phyloP scores from a whole-genome alignment of 768 basidiomycete species.

The Termitomyces titanicus region DNA sequence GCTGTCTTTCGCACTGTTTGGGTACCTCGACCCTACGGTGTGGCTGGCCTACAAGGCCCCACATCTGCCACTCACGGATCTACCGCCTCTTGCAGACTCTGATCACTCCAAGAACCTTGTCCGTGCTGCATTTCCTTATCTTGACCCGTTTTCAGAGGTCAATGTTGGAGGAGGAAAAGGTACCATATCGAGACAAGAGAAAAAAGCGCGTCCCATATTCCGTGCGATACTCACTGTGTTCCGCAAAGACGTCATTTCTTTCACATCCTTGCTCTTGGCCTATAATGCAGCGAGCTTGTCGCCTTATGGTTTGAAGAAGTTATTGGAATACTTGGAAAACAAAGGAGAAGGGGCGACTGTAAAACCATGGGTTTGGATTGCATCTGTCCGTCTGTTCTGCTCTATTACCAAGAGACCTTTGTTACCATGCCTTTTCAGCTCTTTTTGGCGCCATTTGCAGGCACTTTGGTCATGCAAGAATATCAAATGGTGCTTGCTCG shows the following conservation, averaged over 20 bases:
- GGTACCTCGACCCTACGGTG: conserved; percentile 53
- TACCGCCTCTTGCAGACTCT: conserved; percentile 62
- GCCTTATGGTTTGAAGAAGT: conserved; percentile 35
- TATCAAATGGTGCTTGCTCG: conserved; percentile 34
- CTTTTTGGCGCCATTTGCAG: conserved; percentile 11
- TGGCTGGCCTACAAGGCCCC: conserved; percentile 37
- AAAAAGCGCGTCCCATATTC: conserved; percentile 36
- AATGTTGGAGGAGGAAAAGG: conserved; percentile 20
- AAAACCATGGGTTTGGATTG: conserved; percentile 69
- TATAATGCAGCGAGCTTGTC: conserved; percentile 23
- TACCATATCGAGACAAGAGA: conserved; percentile 30
- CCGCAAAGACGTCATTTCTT: conserved; percentile 23
- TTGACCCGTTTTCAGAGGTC: conserved; percentile 10
- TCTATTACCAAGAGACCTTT: conserved; percentile 43
- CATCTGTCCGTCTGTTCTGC: conserved; percentile 32
- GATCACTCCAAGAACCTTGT: conserved; percentile 33
- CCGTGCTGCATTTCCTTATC: conserved; percentile 18
- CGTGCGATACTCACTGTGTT: conserved; percentile 37
- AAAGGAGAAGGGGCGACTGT: conserved; percentile 41
- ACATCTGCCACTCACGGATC: conserved; percentile 43
- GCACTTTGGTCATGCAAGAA: conserved; percentile 10
- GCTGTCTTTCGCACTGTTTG: conserved; percentile 38
- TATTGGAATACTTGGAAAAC: conserved; percentile 40
- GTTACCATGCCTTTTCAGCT: conserved; percentile 33
- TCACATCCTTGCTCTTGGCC: conserved; percentile 22